phyloP scores from a whole-genome alignment of 495 filamentous ascomycete genomes.

The Penicillium macrosclerotiorum region DNA sequence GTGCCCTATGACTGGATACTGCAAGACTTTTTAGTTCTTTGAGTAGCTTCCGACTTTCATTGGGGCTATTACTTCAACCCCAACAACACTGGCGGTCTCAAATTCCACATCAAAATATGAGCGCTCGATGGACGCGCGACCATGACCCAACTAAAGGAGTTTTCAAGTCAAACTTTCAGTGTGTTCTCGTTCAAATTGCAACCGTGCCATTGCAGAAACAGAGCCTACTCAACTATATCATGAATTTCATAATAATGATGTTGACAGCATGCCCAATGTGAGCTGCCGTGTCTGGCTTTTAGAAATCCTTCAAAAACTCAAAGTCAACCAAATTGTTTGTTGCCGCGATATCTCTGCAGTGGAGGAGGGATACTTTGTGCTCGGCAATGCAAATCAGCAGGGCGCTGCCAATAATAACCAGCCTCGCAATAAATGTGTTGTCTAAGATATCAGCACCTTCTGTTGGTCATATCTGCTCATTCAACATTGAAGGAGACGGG shows the following conservation, averaged over 20 bases:
- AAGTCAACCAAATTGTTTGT: conserved; percentile 8
- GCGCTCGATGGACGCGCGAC: no score
- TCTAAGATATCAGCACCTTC: conserved; percentile 2
- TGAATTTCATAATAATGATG: conserved; percentile 12
- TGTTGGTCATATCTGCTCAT: neutral
- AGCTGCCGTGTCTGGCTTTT: conserved; percentile 21
- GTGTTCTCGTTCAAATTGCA: no score
- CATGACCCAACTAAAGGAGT: no score
- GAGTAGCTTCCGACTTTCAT: no score
- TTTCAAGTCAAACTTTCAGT: no score
- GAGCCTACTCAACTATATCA: no score
- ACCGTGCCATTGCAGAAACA: no score
- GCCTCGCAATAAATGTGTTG: conserved; percentile 10
- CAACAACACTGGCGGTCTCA: no score
- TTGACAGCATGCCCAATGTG: conserved; percentile 17
- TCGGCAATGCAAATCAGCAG: conserved; percentile 9
- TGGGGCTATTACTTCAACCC: no score
- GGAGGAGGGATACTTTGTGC: conserved; percentile 10
- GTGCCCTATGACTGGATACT: no score
- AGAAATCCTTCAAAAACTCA: conserved; percentile 12
- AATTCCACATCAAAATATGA: no score
- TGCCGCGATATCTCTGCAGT: conserved; percentile 10
- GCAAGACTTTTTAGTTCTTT: no score
- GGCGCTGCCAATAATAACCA: conserved; percentile 15
- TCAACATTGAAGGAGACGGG: neutral